These are phyloP conservation scores for Fusarium praegraminearum DNA, from an alignment of 2,329 filamentous ascomycete species.

Conservation along the genomic window DNA sequence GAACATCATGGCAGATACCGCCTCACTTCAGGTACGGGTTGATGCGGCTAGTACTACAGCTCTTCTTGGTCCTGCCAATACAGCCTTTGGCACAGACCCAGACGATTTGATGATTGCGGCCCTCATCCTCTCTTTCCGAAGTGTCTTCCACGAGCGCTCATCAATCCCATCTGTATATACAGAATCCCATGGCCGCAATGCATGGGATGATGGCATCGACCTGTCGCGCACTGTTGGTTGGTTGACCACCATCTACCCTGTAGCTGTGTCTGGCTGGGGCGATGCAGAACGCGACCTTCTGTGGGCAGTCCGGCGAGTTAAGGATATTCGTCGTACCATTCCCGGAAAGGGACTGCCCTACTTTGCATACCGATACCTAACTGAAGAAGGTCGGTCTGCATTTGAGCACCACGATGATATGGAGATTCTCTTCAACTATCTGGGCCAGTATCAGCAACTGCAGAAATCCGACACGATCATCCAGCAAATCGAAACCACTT, in stretches of 20 bases:
- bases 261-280: background rate
- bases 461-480: background rate
- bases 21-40: background rate
- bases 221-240: background rate
- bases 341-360: background rate
- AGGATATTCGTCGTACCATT: background rate
- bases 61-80: background rate
- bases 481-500: background rate
- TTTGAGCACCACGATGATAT: background rate
- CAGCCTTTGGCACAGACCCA: slow-evolving; percentile 1
- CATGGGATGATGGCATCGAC: slow-evolving; percentile 1
- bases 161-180: slow-evolving; percentile 1
- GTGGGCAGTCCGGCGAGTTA: background rate
- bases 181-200: slow-evolving; percentile 1
- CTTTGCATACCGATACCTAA: background rate
- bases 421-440: background rate
- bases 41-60: background rate
- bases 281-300: background rate
- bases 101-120: background rate
- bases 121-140: background rate
- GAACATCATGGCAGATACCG: background rate
- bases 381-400: background rate
- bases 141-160: background rate
- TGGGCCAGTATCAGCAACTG: background rate
- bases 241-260: background rate